Percentiles rank a stretch among this genome's conserved stretches.
phyloP scores from a whole-genome alignment of 805 yeast genomes.

The Metschnikowia shivogae region DNA sequence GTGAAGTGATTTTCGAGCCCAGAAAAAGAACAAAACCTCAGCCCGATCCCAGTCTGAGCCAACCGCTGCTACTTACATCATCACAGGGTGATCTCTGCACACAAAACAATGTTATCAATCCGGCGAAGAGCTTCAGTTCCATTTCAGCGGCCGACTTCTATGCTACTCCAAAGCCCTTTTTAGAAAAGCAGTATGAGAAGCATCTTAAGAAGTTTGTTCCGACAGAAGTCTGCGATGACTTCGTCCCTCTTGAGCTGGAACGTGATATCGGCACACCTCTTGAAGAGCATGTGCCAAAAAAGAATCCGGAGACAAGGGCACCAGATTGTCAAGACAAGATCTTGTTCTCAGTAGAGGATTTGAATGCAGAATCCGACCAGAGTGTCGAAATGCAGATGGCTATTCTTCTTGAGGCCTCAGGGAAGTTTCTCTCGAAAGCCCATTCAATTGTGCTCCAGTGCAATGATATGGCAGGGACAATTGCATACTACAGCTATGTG shows the following conservation, averaged over 20 bases:
- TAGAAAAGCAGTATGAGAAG: conserved; percentile 17
- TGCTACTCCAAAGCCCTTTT: conserved; percentile 11
- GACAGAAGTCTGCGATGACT: conserved; percentile 9
- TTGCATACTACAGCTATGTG: conserved; percentile 10
- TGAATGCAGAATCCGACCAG: not conserved
- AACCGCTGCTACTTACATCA: conserved; percentile 15
- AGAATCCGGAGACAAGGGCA: not conserved
- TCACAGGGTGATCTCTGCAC: not conserved
- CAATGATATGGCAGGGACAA: conserved; percentile 11
- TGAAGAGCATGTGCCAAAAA: not conserved
- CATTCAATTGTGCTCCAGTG: conserved; percentile 13
- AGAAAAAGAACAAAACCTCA: conserved; percentile 4
- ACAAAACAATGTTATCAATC: not conserved
- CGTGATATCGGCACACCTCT: not conserved
- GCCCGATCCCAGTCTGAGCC: conserved; percentile 11
- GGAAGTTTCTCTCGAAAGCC: conserved; percentile 10
- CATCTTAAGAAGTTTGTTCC: conserved; percentile 11
- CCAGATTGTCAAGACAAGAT: not conserved
- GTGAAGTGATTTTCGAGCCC: conserved; percentile 15
- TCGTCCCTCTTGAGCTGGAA: conserved; percentile 14
- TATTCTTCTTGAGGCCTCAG: conserved; percentile 11
- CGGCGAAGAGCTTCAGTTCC: not conserved
- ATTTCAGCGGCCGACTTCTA: conserved; percentile 12
- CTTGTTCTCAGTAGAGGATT: not conserved
- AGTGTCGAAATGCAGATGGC: conserved; percentile 8